phyloP scores from a whole-genome alignment of 2,329 filamentous ascomycete genomes.

The Chaetomiaceae sp. region DNA sequence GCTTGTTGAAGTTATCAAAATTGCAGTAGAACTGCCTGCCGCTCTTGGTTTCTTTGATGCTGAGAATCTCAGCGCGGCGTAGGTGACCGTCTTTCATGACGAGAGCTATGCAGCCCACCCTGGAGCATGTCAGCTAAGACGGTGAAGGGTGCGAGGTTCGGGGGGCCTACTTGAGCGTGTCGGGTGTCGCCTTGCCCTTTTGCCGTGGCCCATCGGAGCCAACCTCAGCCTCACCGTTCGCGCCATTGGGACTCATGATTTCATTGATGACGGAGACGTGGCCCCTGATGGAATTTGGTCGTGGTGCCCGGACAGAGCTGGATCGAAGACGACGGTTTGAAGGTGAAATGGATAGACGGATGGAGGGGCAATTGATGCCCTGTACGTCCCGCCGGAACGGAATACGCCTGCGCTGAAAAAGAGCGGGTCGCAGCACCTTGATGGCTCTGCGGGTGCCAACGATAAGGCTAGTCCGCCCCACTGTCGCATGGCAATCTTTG shows the following conservation, averaged over 20 bases:
- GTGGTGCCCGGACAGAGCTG: background rate
- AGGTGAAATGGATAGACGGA: too few relatives aligned
- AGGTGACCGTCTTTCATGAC: conserved; percentile 69
- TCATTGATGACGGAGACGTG: conserved; percentile 20
- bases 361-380: background rate
- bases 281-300: conserved; percentile 16
- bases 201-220: conserved; percentile 55
- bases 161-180: conserved; percentile 74
- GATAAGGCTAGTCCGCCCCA: too few relatives aligned
- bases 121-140: conserved; percentile 17
- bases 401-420: background rate
- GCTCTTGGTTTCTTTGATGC: conserved; percentile 83
- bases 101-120: conserved; percentile 54
- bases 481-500: conserved; percentile 2
- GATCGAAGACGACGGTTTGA: background rate
- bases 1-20: conserved; percentile 97
- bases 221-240: conserved; percentile 47
- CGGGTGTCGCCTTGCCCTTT: conserved; percentile 77
- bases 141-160: too few relatives aligned
- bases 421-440: conserved; percentile 7
- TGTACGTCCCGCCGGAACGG: background rate
- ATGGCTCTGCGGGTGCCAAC: background rate
- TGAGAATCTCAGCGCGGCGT: conserved; percentile 92
- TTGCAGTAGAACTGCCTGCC: conserved; percentile 91
- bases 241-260: conserved; percentile 46